Base-by-base conservation (phyloP, 768 basidiomycete species). In the Leccinum variicolor region DNA sequence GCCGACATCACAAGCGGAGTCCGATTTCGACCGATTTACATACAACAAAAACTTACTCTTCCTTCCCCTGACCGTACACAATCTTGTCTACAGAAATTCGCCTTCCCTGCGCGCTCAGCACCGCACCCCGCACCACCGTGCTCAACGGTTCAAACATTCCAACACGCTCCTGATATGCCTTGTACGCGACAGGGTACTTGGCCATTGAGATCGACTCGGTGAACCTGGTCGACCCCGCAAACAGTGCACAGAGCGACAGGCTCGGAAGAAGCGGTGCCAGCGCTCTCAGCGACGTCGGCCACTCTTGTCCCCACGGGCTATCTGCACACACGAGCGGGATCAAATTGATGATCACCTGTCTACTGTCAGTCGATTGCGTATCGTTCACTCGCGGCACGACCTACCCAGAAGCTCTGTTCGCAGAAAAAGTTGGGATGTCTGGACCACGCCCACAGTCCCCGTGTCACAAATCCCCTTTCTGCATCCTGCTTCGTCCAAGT, bases 371-470 rank as follows among this genome's bases (percentile, higher is more conserved):
- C n/a, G 50, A 47, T 28, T 13, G 23, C 23, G 7, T 17, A 8
- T 8, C 19, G 25, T 51, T 13, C 4, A 23, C 19, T 10, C 1
- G 7, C 25, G 19, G 34, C 1, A 21, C 1, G 15, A 75, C 84
- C 43, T 61, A 90, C 88, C 89, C 89, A 95, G 74, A 95, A 93
- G 15, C 75, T 71, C 71, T 95, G 94, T 70, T 98, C 96, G 70
- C 90, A 94, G 1, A 87, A 75, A 69, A 93, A 95, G 72, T 98
- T 98, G 34, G 96, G 94, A 72, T 98, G 96, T 15, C 96, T 78
- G 3, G 84, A 85, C 79, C 86, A 95, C 2, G 84, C 81, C 90
- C 91, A 98, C 7, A 98, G 71, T 4, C 95, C 95, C 19, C 81
- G 78, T 0, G 93, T 92, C 25, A 87, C 74, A 69, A 98, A 98